A percentile compares a stretch with the other conserved stretches of the same genome.
Conservation (phyloP, 331 rosid genomes). For the Pyracantha coccinea region DNA sequence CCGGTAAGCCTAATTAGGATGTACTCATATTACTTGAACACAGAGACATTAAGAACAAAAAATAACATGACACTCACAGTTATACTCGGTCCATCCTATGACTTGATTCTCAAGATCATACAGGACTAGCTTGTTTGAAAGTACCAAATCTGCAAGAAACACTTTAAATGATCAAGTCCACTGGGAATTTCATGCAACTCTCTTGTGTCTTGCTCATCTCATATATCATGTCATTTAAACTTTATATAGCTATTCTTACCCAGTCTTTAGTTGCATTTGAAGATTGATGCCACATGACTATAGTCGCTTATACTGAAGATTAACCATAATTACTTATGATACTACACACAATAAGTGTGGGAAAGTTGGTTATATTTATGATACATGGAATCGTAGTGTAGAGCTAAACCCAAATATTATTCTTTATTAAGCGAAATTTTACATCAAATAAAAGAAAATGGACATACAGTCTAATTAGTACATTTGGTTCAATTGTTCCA, state of each 20-base stretch:
- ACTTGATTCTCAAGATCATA: slow-evolving; percentile 87
- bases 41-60: neutral
- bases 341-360: neutral
- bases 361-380: neutral
- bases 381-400: neutral
- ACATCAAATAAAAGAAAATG: neutral
- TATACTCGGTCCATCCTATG: slow-evolving; percentile 96
- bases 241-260: neutral
- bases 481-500: neutral
- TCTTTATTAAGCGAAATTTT: neutral
- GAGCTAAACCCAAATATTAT: neutral
- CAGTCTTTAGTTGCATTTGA: neutral
- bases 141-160: slow-evolving; percentile 81
- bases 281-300: neutral
- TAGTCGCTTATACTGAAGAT: neutral
- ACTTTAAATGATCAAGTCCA: slow-evolving; percentile 4
- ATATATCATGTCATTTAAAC: neutral
- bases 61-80: slow-evolving; percentile 54
- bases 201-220: neutral
- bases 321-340: neutral
- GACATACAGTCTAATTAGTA: neutral
- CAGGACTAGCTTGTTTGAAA: slow-evolving; percentile 86
- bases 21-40: neutral
- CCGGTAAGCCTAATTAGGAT: neutral
- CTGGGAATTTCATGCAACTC: neutral